Evolutionary conservation across 257 asterid genomes (phyloP).

Genomic region (Solanum medicagineum): DNA sequence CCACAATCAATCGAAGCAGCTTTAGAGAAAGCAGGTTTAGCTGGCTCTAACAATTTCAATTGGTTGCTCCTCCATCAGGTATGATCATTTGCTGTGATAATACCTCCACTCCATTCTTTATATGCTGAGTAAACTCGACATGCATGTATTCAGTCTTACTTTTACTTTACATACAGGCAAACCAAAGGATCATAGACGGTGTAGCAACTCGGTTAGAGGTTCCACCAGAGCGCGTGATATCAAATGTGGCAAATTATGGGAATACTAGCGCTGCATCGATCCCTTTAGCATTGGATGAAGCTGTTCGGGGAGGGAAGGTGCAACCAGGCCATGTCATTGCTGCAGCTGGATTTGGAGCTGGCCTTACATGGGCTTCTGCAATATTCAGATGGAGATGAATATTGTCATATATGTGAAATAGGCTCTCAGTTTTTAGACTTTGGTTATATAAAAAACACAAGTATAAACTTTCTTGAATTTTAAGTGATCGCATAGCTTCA

Average conservation of each 20-base stretch:
- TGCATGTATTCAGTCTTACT: neutral
- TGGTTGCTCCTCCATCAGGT: constrained; percentile 99
- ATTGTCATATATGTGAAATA: no score
- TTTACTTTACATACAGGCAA: constrained; percentile 33
- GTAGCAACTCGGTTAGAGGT: constrained; percentile 59
- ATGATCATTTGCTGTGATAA: neutral
- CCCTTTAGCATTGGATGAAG: constrained; percentile 87
- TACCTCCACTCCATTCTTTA: no score
- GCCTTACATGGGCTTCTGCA: constrained; percentile 92
- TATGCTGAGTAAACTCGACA: no score
- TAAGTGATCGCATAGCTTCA: no score
- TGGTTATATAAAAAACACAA: no score
- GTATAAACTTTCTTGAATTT: no score
- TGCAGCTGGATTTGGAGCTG: constrained; percentile 93
- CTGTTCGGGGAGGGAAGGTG: constrained; percentile 73
- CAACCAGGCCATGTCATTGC: constrained; percentile 69
- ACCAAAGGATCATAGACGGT: constrained; percentile 81
- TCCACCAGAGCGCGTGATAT: constrained; percentile 67
- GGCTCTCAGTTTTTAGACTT: no score
- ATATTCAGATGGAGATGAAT: constrained; percentile 74
- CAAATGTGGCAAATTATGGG: constrained; percentile 78
- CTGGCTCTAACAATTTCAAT: constrained; percentile 46
- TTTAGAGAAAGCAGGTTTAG: constrained; percentile 64
- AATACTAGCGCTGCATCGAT: constrained; percentile 91
- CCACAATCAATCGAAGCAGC: constrained; percentile 85